Percentiles rank a stretch among this genome's conserved stretches.
phyloP scores from a whole-genome alignment of 768 basidiomycete species.

The Mycena crocata region DNA sequence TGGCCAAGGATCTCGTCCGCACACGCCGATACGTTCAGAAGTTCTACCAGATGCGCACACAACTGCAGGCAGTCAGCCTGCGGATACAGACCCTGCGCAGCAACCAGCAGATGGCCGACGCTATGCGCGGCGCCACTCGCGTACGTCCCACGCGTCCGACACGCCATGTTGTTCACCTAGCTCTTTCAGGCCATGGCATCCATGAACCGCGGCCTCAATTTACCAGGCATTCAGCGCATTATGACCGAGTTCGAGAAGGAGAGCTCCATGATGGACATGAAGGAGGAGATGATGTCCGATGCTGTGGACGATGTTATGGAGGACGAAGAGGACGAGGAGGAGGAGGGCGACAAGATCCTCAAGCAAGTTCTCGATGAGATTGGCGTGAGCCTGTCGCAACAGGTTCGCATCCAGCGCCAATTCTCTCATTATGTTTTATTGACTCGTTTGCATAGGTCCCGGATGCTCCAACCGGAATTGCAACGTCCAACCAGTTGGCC shows the following conservation, averaged over 20 bases:
- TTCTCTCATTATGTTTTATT: conserved; percentile 23
- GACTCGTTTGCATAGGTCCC: conserved; percentile 66
- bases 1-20: conserved; percentile 98
- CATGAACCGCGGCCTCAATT: conserved; percentile 96
- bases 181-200: conserved; percentile 89
- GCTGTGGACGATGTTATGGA: conserved; percentile 98
- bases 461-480: conserved; percentile 84
- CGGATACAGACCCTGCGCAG: conserved; percentile 96
- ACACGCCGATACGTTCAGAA: conserved; percentile 96
- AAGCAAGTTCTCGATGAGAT: conserved; percentile 98
- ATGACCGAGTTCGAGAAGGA: conserved; percentile 99
- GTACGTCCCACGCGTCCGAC: conserved; percentile 58
- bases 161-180: conserved; percentile 12
- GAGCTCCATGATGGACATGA: conserved; percentile 99
- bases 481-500: conserved; percentile 67
- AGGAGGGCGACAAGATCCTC: conserved; percentile 94
- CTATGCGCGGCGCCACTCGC: conserved; percentile 97
- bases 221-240: conserved; percentile 94
- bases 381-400: conserved; percentile 90
- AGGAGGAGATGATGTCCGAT: conserved; percentile 99
- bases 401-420: conserved; percentile 55
- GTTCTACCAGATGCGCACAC: conserved; percentile 99
- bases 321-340: conserved; percentile 96
- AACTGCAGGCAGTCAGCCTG: conserved; percentile 94
- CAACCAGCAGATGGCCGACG: conserved; percentile 99